These are phyloP conservation scores for Backusella circina DNA, from an alignment of 192 early-diverging fungal species.

Conservation along the genomic window DNA sequence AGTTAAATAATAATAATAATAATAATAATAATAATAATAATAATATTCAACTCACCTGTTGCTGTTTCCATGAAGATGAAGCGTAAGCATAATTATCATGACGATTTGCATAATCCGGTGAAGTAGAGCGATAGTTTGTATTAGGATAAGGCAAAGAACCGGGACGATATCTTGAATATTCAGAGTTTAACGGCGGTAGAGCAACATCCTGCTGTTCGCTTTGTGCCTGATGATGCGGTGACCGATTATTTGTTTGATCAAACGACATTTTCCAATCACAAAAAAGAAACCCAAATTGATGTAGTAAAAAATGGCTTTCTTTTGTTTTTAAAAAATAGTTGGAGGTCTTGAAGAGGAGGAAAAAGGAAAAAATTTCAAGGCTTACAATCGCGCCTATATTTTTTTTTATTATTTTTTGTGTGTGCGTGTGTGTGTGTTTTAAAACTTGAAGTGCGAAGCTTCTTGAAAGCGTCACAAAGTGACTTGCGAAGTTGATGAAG, in stretches of 20 bases:
- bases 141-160: not conserved
- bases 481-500: not conserved
- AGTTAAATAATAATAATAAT: not conserved
- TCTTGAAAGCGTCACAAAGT: not conserved
- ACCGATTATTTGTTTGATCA: conserved; percentile 10
- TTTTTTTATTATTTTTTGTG: conserved; percentile 1
- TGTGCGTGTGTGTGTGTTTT: not conserved
- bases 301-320: not conserved
- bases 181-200: not conserved
- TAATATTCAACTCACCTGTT: not conserved
- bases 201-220: not conserved
- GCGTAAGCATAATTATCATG: conserved; percentile 3
- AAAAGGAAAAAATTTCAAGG: not conserved
- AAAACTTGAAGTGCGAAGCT: not conserved
- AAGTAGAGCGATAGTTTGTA: not conserved
- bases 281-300: not conserved
- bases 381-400: conserved; percentile 2
- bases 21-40: not conserved
- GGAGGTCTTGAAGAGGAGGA: not conserved
- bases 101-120: not conserved
- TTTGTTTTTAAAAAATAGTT: not conserved
- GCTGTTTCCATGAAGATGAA: conserved; percentile 8
- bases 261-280: conserved; percentile 3
- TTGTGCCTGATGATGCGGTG: not conserved
- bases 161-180: conserved; percentile 1